Evolutionary conservation across 2,329 filamentous ascomycete species (phyloP), one percentile per base, ranked within the genome.

Genomic region (Xylariaceae sp.): DNA sequence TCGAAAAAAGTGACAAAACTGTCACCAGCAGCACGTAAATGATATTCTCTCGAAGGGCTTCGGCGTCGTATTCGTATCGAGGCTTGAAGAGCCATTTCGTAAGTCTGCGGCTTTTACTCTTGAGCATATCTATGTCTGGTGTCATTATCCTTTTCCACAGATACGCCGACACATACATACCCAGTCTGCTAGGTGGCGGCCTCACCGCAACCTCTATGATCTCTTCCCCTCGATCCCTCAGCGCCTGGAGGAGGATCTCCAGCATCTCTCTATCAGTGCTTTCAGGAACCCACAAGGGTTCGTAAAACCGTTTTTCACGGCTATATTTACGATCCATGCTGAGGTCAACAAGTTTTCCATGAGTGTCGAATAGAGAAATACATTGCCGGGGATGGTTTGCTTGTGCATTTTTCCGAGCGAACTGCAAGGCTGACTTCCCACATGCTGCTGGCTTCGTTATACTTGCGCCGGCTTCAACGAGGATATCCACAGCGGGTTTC

Each of bases 191-290:
- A 27, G 22, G 22, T 27, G 22, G 22, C 22, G 22, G 22, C 7
- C 7, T 27, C 4, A 5, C 22, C 30, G 36, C 3, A 9, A 19
- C 39, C 6, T 30, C 35, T 17, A 30, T 11, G 22, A 19, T 33
- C 6, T 36, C 45, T 19, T 51, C 45, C 14, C 42, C 48, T 15
- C 51, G 51, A 5, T 54, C 48, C 12, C 42, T 44, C 19, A 54
- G 31, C 11, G 48, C 48, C 38, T 51, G 22, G 5, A 51, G 48
- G 5, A 54, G 42, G 27, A 51, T 46, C 27, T 54, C 38, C 11
- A 54, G 42, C 51, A 51, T 54, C 4, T 42, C 51, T 22, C 32
- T 39, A 35, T 54, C 48, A 12, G 42, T 51, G 36, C 32, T 45
- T 30, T 53, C 48, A 17, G 42, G 32, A n/a, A 53, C 15, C 27